Conservation (phyloP, 2,329 filamentous ascomycete genomes). For the Nemania bipapillata region DNA sequence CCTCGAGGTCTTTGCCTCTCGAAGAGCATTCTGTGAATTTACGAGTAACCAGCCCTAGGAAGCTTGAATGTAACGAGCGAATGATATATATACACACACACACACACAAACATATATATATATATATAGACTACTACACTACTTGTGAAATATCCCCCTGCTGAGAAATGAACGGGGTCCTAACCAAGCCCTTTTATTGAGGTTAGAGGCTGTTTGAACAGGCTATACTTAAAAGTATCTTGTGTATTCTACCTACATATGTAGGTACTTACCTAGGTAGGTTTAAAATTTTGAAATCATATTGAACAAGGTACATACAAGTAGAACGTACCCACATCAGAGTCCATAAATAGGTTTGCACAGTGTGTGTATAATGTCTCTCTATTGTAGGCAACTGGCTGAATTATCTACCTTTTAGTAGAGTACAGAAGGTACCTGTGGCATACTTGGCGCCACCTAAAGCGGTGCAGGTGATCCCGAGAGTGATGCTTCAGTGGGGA, state of each 20-base stretch:
- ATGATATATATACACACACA: background rate
- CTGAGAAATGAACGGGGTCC: background rate
- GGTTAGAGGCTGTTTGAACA: background rate
- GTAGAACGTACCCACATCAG: too few species aligned
- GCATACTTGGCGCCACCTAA: conserved; percentile 27
- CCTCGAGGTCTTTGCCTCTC: background rate
- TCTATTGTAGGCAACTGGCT: background rate
- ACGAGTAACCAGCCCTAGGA: background rate
- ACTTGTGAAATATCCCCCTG: background rate
- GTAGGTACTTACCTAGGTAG: background rate
- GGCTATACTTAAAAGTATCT: background rate
- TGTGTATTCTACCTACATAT: background rate
- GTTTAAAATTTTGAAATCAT: too few species aligned
- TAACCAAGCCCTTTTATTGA: background rate
- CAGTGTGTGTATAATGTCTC: background rate
- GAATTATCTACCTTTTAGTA: background rate
- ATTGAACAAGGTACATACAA: too few species aligned
- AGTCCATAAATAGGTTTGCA: background rate
- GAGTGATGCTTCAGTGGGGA: conserved; percentile 20
- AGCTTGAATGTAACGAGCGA: background rate
- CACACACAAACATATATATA: background rate
- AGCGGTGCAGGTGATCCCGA: conserved; percentile 25
- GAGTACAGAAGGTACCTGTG: background rate
- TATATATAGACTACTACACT: background rate
- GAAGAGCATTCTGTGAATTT: background rate